A percentile compares a stretch with the other conserved stretches of the same genome.
These are phyloP conservation scores for Verbena officinalis DNA, from an alignment of 257 asterid genomes.

Conservation along the genomic window DNA sequence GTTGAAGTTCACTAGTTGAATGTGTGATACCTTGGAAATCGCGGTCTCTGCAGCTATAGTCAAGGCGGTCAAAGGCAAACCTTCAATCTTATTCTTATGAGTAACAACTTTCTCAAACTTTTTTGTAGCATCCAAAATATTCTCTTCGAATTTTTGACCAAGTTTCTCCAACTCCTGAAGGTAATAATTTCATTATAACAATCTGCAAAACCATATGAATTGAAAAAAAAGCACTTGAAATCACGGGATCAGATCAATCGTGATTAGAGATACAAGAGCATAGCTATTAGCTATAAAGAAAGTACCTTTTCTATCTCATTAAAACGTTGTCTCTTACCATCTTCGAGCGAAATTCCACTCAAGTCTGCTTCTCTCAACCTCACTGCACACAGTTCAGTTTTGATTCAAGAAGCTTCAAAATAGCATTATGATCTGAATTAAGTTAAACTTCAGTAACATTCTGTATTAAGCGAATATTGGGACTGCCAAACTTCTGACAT, in stretches of 20 bases:
- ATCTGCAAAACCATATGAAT: background rate
- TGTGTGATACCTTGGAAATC: slow-evolving; percentile 50
- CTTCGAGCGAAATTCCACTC: slow-evolving; percentile 71
- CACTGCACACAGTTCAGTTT: slow-evolving; percentile 43
- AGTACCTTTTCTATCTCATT: slow-evolving; percentile 76
- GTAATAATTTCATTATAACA: background rate
- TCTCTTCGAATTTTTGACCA: slow-evolving; percentile 65
- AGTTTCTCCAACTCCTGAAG: slow-evolving; percentile 71
- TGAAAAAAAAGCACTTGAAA: background rate
- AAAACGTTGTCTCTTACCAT: slow-evolving; percentile 56
- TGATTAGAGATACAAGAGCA: background rate
- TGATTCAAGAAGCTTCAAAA: background rate
- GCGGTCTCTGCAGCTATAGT: slow-evolving; percentile 73
- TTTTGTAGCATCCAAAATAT: slow-evolving; percentile 75
- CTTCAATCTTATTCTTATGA: slow-evolving; percentile 61
- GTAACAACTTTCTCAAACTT: slow-evolving; percentile 60
- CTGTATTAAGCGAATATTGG: background rate
- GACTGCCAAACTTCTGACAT: background rate
- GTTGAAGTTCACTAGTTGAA: background rate
- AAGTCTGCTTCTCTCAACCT: slow-evolving; percentile 73
- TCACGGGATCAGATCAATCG: background rate
- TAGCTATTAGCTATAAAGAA: too few relatives aligned
- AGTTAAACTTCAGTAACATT: background rate
- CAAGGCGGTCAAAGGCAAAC: slow-evolving; percentile 67
- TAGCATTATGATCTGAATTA: background rate